phyloP scores from a whole-genome alignment of 2,329 filamentous ascomycete species.

The Aspergillus hiratsukae region DNA sequence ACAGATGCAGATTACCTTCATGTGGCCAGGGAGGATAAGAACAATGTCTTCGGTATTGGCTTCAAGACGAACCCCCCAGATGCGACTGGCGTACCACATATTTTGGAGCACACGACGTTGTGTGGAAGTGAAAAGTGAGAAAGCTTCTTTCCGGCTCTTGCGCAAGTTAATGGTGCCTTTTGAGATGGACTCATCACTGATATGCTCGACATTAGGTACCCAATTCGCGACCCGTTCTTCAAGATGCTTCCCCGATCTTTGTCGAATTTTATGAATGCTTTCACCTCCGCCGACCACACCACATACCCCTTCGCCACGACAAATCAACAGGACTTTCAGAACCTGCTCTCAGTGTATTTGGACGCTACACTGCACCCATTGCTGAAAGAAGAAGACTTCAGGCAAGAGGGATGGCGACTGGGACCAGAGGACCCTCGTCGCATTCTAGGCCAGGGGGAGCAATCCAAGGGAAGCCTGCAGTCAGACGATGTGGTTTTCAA shows the following conservation, averaged over 20 bases:
- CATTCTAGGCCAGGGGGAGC: slow-evolving; percentile 41
- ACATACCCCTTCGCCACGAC: slow-evolving; percentile 98
- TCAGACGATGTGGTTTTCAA: slow-evolving; percentile 73
- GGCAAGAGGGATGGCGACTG: slow-evolving; percentile 94
- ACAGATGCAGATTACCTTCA: slow-evolving; percentile 95
- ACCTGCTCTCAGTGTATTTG: slow-evolving; percentile 92
- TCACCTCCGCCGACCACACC: slow-evolving; percentile 93
- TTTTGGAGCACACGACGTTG: slow-evolving; percentile 93
- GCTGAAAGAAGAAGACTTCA: slow-evolving; percentile 85
- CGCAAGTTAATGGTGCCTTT: neutral
- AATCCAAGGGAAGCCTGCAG: slow-evolving; percentile 56
- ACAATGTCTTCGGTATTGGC: slow-evolving; percentile 98
- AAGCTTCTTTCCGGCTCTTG: neutral
- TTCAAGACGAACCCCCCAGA: slow-evolving; percentile 99
- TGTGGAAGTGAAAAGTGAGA: slow-evolving; percentile 87
- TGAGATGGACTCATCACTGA: slow-evolving; percentile 7
- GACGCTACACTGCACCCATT: slow-evolving; percentile 90
- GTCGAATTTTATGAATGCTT: slow-evolving; percentile 99
- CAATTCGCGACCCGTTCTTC: slow-evolving; percentile 98
- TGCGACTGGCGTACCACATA: slow-evolving; percentile 93
- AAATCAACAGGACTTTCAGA: slow-evolving; percentile 90
- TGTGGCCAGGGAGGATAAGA: slow-evolving; percentile 89
- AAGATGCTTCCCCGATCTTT: slow-evolving; percentile 98
- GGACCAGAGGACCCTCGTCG: slow-evolving; percentile 82
- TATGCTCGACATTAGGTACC: slow-evolving; percentile 57